These are phyloP conservation scores for Lecanoromycetidae sp. DNA, from an alignment of 2,329 filamentous ascomycete genomes.

Conservation along the genomic window DNA sequence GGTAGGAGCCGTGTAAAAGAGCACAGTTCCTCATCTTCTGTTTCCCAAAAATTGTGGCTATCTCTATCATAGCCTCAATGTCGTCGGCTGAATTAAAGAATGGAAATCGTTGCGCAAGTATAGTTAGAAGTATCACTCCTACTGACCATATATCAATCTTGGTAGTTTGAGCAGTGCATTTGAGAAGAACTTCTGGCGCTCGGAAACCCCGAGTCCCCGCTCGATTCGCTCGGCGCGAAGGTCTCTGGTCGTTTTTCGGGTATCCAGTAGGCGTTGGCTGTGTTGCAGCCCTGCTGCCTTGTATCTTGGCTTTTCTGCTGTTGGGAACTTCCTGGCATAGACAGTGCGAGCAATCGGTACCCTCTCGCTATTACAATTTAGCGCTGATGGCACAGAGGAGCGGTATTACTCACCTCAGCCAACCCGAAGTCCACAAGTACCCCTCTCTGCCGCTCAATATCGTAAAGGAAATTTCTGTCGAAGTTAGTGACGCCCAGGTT, in stretches of 20 bases:
- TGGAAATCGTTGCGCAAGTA: constrained; percentile 81
- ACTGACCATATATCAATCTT: constrained; percentile 96
- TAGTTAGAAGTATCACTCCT: constrained; percentile 92
- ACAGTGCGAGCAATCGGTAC: constrained; percentile 66
- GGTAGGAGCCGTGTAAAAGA: constrained; percentile 75
- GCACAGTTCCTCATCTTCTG: constrained; percentile 74
- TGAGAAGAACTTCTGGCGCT: constrained; percentile 90
- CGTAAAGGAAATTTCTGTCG: constrained; percentile 73
- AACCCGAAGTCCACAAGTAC: constrained; percentile 99
- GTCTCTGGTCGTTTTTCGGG: constrained; percentile 78
- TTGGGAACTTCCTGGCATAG: constrained; percentile 58
- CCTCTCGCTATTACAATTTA: constrained; percentile 30
- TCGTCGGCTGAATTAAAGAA: constrained; percentile 99
- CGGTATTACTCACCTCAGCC: constrained; percentile 48
- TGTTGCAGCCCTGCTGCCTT: constrained; percentile 39
- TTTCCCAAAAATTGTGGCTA: constrained; percentile 84
- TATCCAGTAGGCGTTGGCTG: constrained; percentile 49
- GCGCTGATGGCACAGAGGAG: too few relatives aligned
- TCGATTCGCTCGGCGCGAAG: constrained; percentile 80
- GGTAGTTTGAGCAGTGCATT: constrained; percentile 88
- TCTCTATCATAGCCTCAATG: constrained; percentile 93
- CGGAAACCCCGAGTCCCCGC: constrained; percentile 92
- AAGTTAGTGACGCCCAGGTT: constrained; percentile 6
- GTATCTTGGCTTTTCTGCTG: constrained; percentile 42
- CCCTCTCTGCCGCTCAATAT: constrained; percentile 64